These are phyloP conservation scores for Boletus reticulatus DNA, from an alignment of 768 basidiomycete species.

Conservation along the genomic window DNA sequence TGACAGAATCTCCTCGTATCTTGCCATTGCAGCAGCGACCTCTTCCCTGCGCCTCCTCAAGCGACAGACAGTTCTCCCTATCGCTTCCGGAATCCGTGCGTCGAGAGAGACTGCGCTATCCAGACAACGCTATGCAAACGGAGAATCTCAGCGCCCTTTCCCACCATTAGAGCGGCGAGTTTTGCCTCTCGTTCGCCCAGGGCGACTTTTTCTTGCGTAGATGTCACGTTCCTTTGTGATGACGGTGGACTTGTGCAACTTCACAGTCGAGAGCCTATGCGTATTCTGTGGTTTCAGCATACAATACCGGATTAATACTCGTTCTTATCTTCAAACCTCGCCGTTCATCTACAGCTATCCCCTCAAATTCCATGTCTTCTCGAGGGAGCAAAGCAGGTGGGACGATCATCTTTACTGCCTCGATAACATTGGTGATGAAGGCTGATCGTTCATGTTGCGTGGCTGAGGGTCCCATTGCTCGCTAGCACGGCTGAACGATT, in stretches of 20 bases:
- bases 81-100: slow-evolving; percentile 51
- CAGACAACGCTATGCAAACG: slow-evolving; percentile 44
- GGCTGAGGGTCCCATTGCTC: slow-evolving; percentile 83
- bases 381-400: background rate
- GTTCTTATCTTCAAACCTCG: too few relatives aligned
- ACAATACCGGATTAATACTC: too few relatives aligned
- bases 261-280: slow-evolving; percentile 60
- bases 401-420: slow-evolving; percentile 74
- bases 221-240: slow-evolving; percentile 66
- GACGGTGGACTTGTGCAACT: slow-evolving; percentile 56
- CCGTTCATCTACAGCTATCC: too few relatives aligned
- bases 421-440: slow-evolving; percentile 66
- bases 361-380: too few relatives aligned
- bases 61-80: slow-evolving; percentile 61
- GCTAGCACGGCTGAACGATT: slow-evolving; percentile 39
- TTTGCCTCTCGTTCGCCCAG: slow-evolving; percentile 56
- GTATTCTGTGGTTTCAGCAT: background rate
- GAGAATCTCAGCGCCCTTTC: slow-evolving; percentile 62
- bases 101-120: slow-evolving; percentile 42
- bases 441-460: slow-evolving; percentile 75
- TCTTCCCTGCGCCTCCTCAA: slow-evolving; percentile 68
- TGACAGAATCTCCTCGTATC: slow-evolving; percentile 67
- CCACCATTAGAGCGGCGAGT: slow-evolving; percentile 42
- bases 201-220: slow-evolving; percentile 49
- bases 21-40: slow-evolving; percentile 59